Evolutionary conservation across 768 basidiomycete genomes (phyloP), one percentile per base, ranked within the genome.

Genomic region (Termitomyces sp.): DNA sequence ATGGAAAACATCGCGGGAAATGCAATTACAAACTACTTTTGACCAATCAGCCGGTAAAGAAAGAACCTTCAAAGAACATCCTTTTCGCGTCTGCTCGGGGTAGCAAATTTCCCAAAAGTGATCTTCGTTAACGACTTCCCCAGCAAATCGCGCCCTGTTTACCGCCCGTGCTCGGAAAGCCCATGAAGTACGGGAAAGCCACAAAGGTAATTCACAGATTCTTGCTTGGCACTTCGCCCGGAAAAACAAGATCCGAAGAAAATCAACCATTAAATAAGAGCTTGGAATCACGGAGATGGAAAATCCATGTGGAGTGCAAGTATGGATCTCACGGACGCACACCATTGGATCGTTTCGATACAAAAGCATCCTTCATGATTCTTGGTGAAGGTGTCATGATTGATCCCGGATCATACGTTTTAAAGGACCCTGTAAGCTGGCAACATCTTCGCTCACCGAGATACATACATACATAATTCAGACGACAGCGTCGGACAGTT

Each of bases 1-100:
- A 37, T 41, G n/a, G 39, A 20, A 20, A 31, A 18, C 34, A 36
- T 44, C 44, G 18, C 39, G 42, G 31, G 10, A 32, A n/a, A 36
- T 24, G 43, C 36, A 46, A 32, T 22, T 49, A 56, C 36, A 27
- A 36, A 29, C 44, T 26, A 22, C 22, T 13, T 26, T 32, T 26
- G 39, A 31, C 37, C 20, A 36, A 55, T 43, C 22, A 31, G 24
- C 36, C 34, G 49, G 34, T 29, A 29, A 32, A 57, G 48, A 48
- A 49, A 20, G n/a, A 47, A 32, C 31, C 31, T 31, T 43, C 20
- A 37, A 41, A 12, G 5, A 22, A 48, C 36, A 49, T 32, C 51
- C 51, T 53, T 12, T 52, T 58, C 57, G 57, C 56, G 22, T 57
- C 26, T 53, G 57, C 57, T 47, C 57, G 57, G 57, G 34, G 44